Evolutionary conservation across 2,329 filamentous ascomycete genomes (phyloP).

Genomic region (Ophioceras dolichostomum): DNA sequence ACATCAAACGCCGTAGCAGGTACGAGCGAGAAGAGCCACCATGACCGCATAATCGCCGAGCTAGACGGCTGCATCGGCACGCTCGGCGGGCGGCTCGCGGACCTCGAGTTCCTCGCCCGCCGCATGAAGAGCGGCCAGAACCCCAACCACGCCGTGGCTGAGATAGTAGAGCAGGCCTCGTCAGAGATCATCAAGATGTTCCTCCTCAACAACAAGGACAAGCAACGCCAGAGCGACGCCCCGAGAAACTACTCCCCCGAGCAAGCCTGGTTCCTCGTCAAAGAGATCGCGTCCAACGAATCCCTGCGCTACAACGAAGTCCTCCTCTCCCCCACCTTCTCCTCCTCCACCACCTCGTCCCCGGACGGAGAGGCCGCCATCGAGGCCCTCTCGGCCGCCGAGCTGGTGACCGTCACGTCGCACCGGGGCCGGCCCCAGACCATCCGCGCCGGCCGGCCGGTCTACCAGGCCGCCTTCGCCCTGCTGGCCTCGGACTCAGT

Average conservation of each 20-base stretch:
- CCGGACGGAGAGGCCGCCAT: slow-evolving; percentile 62
- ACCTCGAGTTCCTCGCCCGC: slow-evolving; percentile 87
- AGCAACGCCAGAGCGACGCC: slow-evolving; percentile 21
- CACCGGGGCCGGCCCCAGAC: slow-evolving; percentile 64
- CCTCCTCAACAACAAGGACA: slow-evolving; percentile 36
- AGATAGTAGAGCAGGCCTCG: slow-evolving; percentile 81
- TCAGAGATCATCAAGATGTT: slow-evolving; percentile 92
- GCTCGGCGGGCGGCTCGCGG: slow-evolving; percentile 84
- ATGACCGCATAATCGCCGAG: slow-evolving; percentile 45
- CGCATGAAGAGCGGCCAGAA: slow-evolving; percentile 79
- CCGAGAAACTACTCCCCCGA: slow-evolving; percentile 72
- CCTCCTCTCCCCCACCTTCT: slow-evolving; percentile 63
- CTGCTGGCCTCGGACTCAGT: slow-evolving; percentile 59
- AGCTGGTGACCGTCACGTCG: slow-evolving; percentile 68
- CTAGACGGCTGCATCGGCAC: slow-evolving; percentile 72
- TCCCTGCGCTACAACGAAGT: slow-evolving; percentile 76
- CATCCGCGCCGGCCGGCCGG: slow-evolving; percentile 72
- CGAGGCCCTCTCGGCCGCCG: slow-evolving; percentile 69
- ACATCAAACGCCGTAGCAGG: background rate
- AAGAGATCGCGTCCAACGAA: slow-evolving; percentile 56
- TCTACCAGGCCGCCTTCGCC: slow-evolving; percentile 75
- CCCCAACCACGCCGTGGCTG: slow-evolving; percentile 66
- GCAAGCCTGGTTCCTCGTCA: slow-evolving; percentile 86
- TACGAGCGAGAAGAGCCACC: slow-evolving; percentile 20
- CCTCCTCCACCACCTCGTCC: slow-evolving; percentile 31